Base-by-base conservation (phyloP, 768 basidiomycete genomes). In the Myochromella boudieri region DNA sequence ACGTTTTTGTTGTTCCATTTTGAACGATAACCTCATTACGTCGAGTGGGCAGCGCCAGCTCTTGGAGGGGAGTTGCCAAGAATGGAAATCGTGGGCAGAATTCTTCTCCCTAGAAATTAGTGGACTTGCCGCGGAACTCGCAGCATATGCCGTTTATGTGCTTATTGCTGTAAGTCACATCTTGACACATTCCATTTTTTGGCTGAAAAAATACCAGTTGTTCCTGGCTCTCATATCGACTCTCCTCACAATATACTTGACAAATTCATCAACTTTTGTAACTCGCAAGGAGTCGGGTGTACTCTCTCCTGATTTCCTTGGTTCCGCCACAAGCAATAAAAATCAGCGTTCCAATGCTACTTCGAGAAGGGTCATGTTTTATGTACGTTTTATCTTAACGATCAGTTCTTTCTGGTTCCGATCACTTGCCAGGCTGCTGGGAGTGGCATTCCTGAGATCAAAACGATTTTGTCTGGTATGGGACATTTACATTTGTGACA, bases 361-460 rank as follows among this genome's bases (percentile, higher is more conserved):
- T 20, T 51, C 61, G 24, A 80, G 92, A 44, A 81, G 82, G 57
- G 77, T 86, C 37, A 74, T 93, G 68, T 94, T 89, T 69, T 97
- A 92, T 61, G 92, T 91, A 65, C 22, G 86, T 72, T 34, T 24
- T 8, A 29, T 44, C 34, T 12, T 32, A 8, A n/a, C 14, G 17
- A 28, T 24, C 21, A 7, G 8, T 24, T 44, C 27, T 9, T 41
- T 36, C 14, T 33, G 8, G 28, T 18, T 21, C 21, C 15, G 40
- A 41, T 50, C 10, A 60, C 9, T 54, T 32, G 34, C 15, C 31
- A 90, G 87, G 92, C 97, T 8, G 92, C 93, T 15, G 97, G 97
- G 15, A 91, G 87, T 59, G 97, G 97, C 38, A 95, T 98, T 46
- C 94, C 95, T 0, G 95, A 99, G 66, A 87, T 99, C 63, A 99